phyloP scores from a whole-genome alignment of 192 early-diverging fungal genomes.

The Podila epigama region DNA sequence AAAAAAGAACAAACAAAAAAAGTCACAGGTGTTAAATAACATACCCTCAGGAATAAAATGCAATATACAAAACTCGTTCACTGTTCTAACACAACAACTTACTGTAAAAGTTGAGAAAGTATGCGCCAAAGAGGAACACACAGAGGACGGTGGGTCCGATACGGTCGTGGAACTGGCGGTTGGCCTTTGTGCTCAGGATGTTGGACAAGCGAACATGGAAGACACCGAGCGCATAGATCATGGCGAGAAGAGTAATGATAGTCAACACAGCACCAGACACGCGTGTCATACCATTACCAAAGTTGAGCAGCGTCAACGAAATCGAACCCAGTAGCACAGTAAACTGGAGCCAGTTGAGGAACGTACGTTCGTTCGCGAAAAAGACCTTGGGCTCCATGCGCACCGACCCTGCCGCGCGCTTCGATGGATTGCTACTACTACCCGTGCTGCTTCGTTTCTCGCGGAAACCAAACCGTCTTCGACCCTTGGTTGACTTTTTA shows the following conservation, averaged over 20 bases:
- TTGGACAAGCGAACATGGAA: constrained; percentile 79
- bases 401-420: constrained; percentile 57
- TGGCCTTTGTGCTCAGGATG: constrained; percentile 67
- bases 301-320: constrained; percentile 69
- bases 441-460: constrained; percentile 17
- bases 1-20: not conserved
- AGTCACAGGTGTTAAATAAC: too few species aligned
- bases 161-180: constrained; percentile 79
- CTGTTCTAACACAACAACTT: constrained; percentile 7
- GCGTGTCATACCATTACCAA: constrained; percentile 74
- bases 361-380: constrained; percentile 89
- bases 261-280: constrained; percentile 63
- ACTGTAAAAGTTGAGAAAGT: constrained; percentile 52
- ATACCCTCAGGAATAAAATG: too few species aligned
- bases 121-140: constrained; percentile 62
- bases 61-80: too few species aligned
- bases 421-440: constrained; percentile 11
- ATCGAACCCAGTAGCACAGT: constrained; percentile 68
- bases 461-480: constrained; percentile 37
- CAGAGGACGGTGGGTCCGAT: constrained; percentile 78
- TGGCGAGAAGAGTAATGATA: constrained; percentile 71
- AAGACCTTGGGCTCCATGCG: constrained; percentile 87
- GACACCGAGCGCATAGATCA: constrained; percentile 79
- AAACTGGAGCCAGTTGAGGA: constrained; percentile 83
- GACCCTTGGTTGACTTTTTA: constrained; percentile 36